Conservation (phyloP, 495 filamentous ascomycete species). For the Neurospora africana region DNA sequence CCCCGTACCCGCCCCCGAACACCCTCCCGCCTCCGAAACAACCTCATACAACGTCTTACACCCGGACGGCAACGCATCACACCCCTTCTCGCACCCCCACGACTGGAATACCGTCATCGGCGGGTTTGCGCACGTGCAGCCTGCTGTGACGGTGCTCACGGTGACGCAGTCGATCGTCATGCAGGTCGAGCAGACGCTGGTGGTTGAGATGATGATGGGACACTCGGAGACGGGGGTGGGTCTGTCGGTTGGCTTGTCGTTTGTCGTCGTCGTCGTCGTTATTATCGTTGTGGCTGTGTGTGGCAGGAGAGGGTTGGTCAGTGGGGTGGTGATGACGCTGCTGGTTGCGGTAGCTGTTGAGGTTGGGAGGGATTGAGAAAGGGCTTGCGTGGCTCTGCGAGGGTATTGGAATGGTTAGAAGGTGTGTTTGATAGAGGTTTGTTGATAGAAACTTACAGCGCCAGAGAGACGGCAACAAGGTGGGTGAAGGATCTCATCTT, state of each 20-base stretch:
- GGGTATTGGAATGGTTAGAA: neutral
- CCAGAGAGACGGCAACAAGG: neutral
- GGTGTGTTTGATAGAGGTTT: neutral
- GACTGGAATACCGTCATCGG: slow-evolving; percentile 11
- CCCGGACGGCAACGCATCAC: slow-evolving; percentile 8
- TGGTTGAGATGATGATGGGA: slow-evolving; percentile 15
- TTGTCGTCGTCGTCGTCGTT: neutral
- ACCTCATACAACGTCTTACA: slow-evolving; percentile 14
- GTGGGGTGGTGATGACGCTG: neutral
- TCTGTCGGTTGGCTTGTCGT: neutral
- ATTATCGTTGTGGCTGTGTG: neutral
- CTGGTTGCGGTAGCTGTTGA: neutral
- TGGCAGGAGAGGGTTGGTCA: neutral
- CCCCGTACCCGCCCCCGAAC: neutral
- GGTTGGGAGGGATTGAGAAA: neutral
- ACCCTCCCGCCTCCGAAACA: neutral
- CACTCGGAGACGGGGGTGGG: slow-evolving; percentile 9
- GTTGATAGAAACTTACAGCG: neutral
- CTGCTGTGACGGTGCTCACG: slow-evolving; percentile 11
- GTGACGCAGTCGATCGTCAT: slow-evolving; percentile 14
- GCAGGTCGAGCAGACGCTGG: slow-evolving; percentile 17
- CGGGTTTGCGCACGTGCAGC: slow-evolving; percentile 12
- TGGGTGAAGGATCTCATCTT: neutral
- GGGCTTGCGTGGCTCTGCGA: neutral
- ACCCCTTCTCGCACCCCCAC: slow-evolving; percentile 14